Evolutionary conservation across 1,284 basidiomycete genomes (phyloP).

Genomic region (Ustilago sp.): DNA sequence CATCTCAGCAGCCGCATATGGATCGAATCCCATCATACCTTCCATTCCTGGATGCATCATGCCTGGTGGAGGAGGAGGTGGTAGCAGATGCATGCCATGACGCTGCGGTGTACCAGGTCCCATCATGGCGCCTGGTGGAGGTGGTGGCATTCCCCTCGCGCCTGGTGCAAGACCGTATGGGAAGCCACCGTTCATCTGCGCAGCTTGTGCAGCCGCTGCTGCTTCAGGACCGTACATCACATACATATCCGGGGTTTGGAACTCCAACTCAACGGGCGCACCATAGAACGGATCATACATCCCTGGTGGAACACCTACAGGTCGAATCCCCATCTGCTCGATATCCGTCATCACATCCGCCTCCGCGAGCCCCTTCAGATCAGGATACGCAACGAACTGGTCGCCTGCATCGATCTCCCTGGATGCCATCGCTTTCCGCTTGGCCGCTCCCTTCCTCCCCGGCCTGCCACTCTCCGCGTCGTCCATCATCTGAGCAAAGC

Average conservation of each 20-base stretch:
- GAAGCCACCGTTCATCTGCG: constrained; percentile 45
- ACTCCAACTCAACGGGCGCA: constrained; percentile 31
- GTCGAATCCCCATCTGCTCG: constrained; percentile 66
- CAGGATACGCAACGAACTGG: constrained; percentile 64
- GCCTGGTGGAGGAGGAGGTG: constrained; percentile 31
- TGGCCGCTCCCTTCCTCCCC: constrained; percentile 37
- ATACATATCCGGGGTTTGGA: constrained; percentile 43
- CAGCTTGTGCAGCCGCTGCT: constrained; percentile 45
- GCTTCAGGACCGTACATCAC: constrained; percentile 51
- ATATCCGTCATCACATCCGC: constrained; percentile 65
- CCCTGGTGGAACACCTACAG: constrained; percentile 31
- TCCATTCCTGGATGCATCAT: constrained; percentile 40
- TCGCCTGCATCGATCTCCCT: constrained; percentile 41
- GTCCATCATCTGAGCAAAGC: constrained; percentile 3
- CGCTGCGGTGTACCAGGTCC: constrained; percentile 32
- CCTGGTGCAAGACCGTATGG: constrained; percentile 36
- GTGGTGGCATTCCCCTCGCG: constrained; percentile 26
- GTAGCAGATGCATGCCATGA: constrained; percentile 36
- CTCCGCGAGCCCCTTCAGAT: constrained; percentile 63
- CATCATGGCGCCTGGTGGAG: constrained; percentile 46
- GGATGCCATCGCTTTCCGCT: constrained; percentile 36
- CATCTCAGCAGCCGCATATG: constrained; percentile 49
- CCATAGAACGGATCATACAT: constrained; percentile 50
- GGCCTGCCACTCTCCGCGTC: constrained; percentile 13
- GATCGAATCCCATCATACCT: constrained; percentile 47